Evolutionary conservation across 2,329 filamentous ascomycete species (phyloP), one percentile per base, ranked within the genome.

Genomic region (Parastagonospora nodorum): DNA sequence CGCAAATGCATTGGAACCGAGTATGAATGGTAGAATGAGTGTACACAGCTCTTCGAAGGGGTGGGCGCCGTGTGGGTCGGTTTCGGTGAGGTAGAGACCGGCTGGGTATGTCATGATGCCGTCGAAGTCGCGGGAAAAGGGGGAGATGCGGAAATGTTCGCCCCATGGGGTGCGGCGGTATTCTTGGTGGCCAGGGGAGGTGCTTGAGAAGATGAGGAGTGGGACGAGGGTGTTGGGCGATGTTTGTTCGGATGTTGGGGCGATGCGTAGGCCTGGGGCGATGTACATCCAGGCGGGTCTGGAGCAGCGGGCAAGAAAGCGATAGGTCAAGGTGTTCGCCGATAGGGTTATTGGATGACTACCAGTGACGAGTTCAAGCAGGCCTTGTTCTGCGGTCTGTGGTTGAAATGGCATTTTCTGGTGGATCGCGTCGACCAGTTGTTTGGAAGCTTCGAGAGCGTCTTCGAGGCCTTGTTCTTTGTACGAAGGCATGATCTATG

Each of bases 21-120:
- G 30, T 16, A 43, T 41, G 24, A 51, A 54, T 48, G 50, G 51
- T 29, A 55, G 44, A 14, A 55, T 12, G 40, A 55, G 45, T 39
- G 47, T 52, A 35, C 53, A 30, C 16, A 31, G 38, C 33, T 55
- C 52, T 30, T 55, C 52, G 45, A 55, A 51, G 8, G 37, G 48
- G 43, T 55, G 30, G 14, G 27, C 19, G 41, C 41, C 36, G 19
- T 45, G 31, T 8, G 45, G 40, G 1, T 51, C n/a, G 29, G 14
- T 49, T 44, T 49, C 41, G 33, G 31, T 48, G 15, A 54, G 51
- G 10, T 54, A 54, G 28, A 54, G 42, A 24, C 51, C 46, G 14
- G 40, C 43, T 16, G 43, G 35, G 41, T 53, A 47, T 11, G 40
- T 35, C 24, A 39, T 44, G 14, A 44, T 35, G 42, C 29, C 42